A percentile compares a stretch with the other conserved stretches of the same genome.
These are phyloP conservation scores for Candida glucosophila DNA, from an alignment of 1,139 yeast genomes.

Conservation along the genomic window DNA sequence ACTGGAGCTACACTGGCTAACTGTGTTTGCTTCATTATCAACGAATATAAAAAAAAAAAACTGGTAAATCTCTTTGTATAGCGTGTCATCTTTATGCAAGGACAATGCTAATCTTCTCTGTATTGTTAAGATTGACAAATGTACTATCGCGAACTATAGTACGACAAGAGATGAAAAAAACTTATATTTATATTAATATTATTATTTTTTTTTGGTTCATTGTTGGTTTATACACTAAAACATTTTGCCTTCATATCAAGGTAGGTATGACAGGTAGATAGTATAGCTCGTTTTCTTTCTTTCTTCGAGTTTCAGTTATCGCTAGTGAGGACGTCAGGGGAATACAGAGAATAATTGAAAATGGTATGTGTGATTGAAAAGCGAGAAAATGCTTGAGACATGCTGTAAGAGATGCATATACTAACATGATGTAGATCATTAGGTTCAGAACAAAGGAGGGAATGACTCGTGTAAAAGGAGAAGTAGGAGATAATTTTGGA, in stretches of 20 bases:
- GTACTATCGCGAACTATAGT: constrained; percentile 41
- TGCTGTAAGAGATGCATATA: constrained; percentile 1
- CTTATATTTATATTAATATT: too few species aligned
- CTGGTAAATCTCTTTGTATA: constrained; percentile 87
- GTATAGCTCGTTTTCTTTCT: too few species aligned
- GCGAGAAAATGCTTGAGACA: background rate
- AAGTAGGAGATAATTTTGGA: constrained; percentile 38
- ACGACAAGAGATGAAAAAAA: too few species aligned
- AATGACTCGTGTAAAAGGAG: constrained; percentile 58
- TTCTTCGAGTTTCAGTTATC: too few species aligned
- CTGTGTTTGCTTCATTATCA: too few species aligned
- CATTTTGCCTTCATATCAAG: too few species aligned
- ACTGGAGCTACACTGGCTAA: too few species aligned
- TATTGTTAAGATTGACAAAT: constrained; percentile 67
- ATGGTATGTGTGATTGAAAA: constrained; percentile 3
- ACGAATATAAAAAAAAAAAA: constrained; percentile 55
- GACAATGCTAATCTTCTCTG: constrained; percentile 99
- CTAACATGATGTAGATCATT: constrained; percentile 23
- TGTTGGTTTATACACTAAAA: too few species aligned
- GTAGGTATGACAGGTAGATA: too few species aligned
- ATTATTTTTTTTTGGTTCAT: too few species aligned
- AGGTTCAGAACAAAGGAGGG: constrained; percentile 85
- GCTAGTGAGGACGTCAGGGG: too few species aligned
- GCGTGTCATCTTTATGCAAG: constrained; percentile 99
- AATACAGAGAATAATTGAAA: constrained; percentile 2